Conservation (phyloP, 2,329 filamentous ascomycete genomes). For the Verticillium nubilum region DNA sequence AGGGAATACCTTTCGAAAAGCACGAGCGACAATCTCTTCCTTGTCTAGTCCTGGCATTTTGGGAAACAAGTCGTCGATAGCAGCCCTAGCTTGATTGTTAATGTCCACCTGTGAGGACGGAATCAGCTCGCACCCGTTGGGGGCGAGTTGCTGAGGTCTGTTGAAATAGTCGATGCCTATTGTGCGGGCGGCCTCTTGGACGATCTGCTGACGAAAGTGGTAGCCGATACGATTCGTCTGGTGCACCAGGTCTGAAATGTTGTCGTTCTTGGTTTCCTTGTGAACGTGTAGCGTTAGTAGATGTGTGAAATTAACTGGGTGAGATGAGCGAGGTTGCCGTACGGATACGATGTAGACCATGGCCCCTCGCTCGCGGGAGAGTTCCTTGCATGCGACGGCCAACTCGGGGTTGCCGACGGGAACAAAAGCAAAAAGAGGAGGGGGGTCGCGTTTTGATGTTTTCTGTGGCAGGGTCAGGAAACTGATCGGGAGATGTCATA, state of each 20-base stretch:
- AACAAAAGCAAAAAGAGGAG: conserved; percentile 58
- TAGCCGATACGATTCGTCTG: conserved; percentile 57
- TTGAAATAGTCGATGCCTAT: conserved; percentile 6
- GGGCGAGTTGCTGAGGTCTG: conserved; percentile 13
- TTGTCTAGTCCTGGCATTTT: conserved; percentile 61
- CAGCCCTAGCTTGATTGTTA: conserved; percentile 55
- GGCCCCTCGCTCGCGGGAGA: conserved; percentile 55
- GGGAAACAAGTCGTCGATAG: conserved; percentile 58
- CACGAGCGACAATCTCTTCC: conserved; percentile 55
- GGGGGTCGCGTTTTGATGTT: conserved; percentile 44
- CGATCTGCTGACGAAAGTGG: conserved; percentile 53
- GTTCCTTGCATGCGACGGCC: conserved; percentile 57
- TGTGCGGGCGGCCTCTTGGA: conserved; percentile 43
- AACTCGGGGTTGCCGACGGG: conserved; percentile 57
- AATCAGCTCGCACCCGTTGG: conserved; percentile 42
- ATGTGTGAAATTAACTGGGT: neutral
- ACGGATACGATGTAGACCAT: conserved; percentile 65
- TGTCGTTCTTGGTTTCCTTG: conserved; percentile 3
- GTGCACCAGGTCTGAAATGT: conserved; percentile 30
- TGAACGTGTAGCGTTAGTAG: neutral
- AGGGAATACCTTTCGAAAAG: conserved; percentile 57
- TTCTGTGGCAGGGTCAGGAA: conserved; percentile 30
- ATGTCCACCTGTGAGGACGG: conserved; percentile 55
- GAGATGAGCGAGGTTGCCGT: conserved; percentile 20
- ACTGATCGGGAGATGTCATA: neutral